Percentiles rank a stretch among this genome's conserved stretches.
These are phyloP conservation scores for Yamadazyma taylorii DNA, from an alignment of 1,139 yeast species.

Conservation along the genomic window DNA sequence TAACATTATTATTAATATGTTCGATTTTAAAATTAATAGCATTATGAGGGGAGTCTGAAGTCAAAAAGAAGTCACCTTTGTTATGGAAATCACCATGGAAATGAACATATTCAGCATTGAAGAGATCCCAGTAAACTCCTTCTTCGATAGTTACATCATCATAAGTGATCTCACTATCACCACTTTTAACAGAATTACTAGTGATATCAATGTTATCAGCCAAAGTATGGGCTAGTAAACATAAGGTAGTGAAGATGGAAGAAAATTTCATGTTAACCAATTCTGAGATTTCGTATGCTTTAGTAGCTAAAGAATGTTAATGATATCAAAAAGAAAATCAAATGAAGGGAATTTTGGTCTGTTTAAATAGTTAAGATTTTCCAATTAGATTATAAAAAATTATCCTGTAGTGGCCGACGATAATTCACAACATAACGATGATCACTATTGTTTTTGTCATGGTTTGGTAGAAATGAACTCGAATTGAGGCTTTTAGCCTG, in stretches of 20 bases:
- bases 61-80: slow-evolving; percentile 11
- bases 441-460: too few relatives aligned
- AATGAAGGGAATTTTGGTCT: not conserved
- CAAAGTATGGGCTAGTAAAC: slow-evolving; percentile 13
- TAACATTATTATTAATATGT: slow-evolving; percentile 5
- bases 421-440: too few relatives aligned
- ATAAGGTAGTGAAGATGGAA: slow-evolving; percentile 13
- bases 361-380: not conserved
- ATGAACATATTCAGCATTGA: slow-evolving; percentile 11
- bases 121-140: slow-evolving; percentile 12
- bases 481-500: too few relatives aligned
- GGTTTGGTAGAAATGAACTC: too few relatives aligned
- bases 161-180: slow-evolving; percentile 7
- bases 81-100: slow-evolving; percentile 14
- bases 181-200: slow-evolving; percentile 7
- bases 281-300: too few relatives aligned
- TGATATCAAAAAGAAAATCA: not conserved
- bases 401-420: too few relatives aligned
- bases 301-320: not conserved
- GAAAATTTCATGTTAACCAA: slow-evolving; percentile 10
- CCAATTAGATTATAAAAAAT: too few relatives aligned
- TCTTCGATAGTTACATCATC: slow-evolving; percentile 12
- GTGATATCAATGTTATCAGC: slow-evolving; percentile 9
- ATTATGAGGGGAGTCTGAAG: slow-evolving; percentile 6
- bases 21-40: slow-evolving; percentile 11